Conservation (phyloP, 2,329 filamentous ascomycete species). For the Cladophialophora psammophila region DNA sequence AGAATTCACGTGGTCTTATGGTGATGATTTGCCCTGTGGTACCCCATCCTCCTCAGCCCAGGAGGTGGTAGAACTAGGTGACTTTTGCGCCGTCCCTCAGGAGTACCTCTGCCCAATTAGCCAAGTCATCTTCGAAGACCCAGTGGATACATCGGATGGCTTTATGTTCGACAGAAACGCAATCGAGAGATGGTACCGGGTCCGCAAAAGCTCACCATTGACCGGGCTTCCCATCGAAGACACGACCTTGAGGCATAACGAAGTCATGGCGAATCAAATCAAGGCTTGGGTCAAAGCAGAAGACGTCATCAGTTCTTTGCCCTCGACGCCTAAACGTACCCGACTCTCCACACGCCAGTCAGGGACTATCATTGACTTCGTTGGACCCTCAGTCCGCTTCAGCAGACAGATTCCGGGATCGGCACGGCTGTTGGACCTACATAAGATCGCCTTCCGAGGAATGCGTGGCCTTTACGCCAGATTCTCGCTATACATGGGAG, state of each 20-base stretch:
- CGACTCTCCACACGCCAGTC: neutral
- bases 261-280: constrained; percentile 38
- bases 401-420: constrained; percentile 20
- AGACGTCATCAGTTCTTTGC: constrained; percentile 27
- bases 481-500: constrained; percentile 41
- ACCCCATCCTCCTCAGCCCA: neutral
- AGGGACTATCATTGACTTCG: constrained; percentile 17
- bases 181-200: constrained; percentile 47
- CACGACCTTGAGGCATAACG: constrained; percentile 39
- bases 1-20: constrained; percentile 42
- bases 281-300: constrained; percentile 39
- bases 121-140: constrained; percentile 45
- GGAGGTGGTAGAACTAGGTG: constrained; percentile 10
- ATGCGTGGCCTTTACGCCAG: constrained; percentile 40
- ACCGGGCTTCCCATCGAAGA: constrained; percentile 43
- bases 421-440: constrained; percentile 38
- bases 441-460: constrained; percentile 43
- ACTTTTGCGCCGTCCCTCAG: constrained; percentile 33
- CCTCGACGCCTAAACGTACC: constrained; percentile 14
- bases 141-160: constrained; percentile 45
- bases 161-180: constrained; percentile 47
- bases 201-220: constrained; percentile 44
- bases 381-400: constrained; percentile 26
- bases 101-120: constrained; percentile 46
- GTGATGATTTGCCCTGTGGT: constrained; percentile 36